Evolutionary conservation across 148 eudicot genomes (phyloP), one percentile per base, ranked within the genome.

Genomic region (Fagopyrum esculentum): DNA sequence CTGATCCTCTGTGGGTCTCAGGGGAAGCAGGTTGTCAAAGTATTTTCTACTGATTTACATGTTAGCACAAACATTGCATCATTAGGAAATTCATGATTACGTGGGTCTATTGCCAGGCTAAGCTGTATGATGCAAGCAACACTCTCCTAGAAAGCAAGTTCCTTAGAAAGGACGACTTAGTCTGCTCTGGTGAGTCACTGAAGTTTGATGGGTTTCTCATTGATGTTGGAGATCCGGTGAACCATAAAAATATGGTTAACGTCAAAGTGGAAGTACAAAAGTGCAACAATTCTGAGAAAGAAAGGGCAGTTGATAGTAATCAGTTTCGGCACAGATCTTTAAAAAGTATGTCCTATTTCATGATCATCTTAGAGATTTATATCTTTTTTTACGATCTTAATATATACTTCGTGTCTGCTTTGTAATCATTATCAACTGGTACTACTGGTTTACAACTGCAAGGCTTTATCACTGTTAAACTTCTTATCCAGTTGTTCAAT

Each of bases 151-250:
- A 86, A 68, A 84, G 88, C 75, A 86, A 86, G 82, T 95, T 95
- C 80, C 82, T 92, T 73, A 94, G 77, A 80, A 90, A 80, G 78
- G 89, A 89, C 80, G 96, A 90, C 82, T 74, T 78, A 9, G 66
- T 95, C 56, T 79, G 57, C 69, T 81, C 92, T 77, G 97, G 93
- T 71, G 86, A 83, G 84, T 82, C 88, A 66, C 61, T 90, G 49
- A 71, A 71, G 63, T 82, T 95, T 80, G 89, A 87, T 77, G 88
- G 84, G 73, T 80, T 91, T 82, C 79, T 91, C 84, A 89, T 90
- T 54, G 98, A 94, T 74, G 82, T 94, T 77, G 93, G 95, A 82
- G 93, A 90, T 52, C 82, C 75, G 46, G 82, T 73, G 57, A 84
- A 56, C 80, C 74, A 80, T 47, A 79, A 77, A 48, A 81, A 81